A percentile compares a stretch with the other conserved stretches of the same genome.
These are phyloP conservation scores for Dictyostelium citrinum DNA, from an alignment of 78 protist species.

Conservation along the genomic window DNA sequence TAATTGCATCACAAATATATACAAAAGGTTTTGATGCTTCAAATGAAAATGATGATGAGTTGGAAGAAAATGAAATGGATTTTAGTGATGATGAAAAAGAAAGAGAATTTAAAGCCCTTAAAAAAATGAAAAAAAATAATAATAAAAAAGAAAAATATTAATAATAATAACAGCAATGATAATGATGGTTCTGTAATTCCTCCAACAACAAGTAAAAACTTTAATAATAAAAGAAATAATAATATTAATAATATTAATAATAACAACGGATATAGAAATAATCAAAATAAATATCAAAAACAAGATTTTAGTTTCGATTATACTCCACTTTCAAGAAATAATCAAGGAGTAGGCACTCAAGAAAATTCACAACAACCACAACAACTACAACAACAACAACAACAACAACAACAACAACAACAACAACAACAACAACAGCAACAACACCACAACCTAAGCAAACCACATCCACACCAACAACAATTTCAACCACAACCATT, in stretches of 20 bases:
- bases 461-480: too few species aligned
- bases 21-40: slow-evolving; percentile 67
- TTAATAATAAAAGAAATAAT: not conserved
- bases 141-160: not conserved
- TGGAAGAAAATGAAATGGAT: slow-evolving; percentile 47
- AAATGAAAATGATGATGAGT: slow-evolving; percentile 59
- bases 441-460: not conserved
- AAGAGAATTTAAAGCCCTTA: slow-evolving; percentile 9
- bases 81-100: slow-evolving; percentile 75
- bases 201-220: not conserved
- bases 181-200: not conserved
- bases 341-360: not conserved
- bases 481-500: not conserved
- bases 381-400: not conserved
- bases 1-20: slow-evolving; percentile 37
- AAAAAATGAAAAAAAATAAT: not conserved
- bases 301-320: slow-evolving; percentile 8
- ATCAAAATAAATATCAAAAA: not conserved
- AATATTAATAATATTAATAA: not conserved
- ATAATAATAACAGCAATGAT: not conserved
- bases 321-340: not conserved
- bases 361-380: not conserved
- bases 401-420: not conserved
- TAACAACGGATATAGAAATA: not conserved
- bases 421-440: not conserved